Evolutionary conservation across 23 red algal genomes (phyloP), one percentile per base, ranked within the genome.

Genomic region (Agarophyton chilense): DNA sequence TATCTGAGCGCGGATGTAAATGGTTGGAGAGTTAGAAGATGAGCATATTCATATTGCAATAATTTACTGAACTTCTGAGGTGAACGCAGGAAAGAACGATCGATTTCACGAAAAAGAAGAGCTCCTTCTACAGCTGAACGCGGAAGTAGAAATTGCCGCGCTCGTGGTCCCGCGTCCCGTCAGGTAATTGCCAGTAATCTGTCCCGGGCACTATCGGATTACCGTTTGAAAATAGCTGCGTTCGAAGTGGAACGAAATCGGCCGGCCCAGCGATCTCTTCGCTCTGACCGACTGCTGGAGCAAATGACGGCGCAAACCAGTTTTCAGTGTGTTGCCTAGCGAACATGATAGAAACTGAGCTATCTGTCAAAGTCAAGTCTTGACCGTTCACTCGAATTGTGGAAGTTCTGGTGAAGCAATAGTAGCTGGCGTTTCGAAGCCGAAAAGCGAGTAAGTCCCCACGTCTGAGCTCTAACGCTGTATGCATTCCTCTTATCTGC

Each of bases 141-240:
- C 84, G 52, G 53, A 45, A 89, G 60, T 89, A 89, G 10, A 56
- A 89, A 71, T 89, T 89, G 13, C 57, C 41, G 10, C 36, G 29
- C 68, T 77, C 65, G 54, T 79, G 38, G 32, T 89, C 84, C 0
- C 65, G 35, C 18, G 58, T 89, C 34, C 55, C 65, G 28, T 77
- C 72, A 25, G 84, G 70, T 6, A 52, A 31, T 51, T 33, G n/a
- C 84, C 84, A 89, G 54, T 78, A 66, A 29, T 89, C 84, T 17
- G 52, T 65, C 2, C 84, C 84, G 18, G 53, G 40, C 46, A 32
- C 17, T 39, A 89, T 75, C 21, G 82, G 35, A 32, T 19, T 87
- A n/a, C 71, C 72, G 22, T 35, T 56, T 29, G 70, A 60, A 19
- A 89, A 65, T 10, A 60, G 41, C 9, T 61, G 18, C 16, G 34